Evolutionary conservation across 768 basidiomycete species (phyloP), one percentile per base, ranked within the genome.

Genomic region (Leucosporidium yakuticum): DNA sequence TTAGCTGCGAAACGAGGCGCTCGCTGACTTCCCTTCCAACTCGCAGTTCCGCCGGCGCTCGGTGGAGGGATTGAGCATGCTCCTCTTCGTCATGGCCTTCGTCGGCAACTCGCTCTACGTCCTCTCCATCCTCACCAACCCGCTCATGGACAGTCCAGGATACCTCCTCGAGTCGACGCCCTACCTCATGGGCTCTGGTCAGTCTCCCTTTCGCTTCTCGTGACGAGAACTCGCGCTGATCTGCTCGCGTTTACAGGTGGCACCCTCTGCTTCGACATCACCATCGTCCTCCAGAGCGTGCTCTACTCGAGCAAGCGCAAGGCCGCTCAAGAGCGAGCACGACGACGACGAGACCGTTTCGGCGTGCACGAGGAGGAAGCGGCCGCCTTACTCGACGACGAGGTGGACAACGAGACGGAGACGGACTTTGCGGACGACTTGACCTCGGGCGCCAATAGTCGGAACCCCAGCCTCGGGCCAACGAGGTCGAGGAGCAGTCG

Each of bases 81-180:
- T 87, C 76, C 83, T 99, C 27, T 99, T 99, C 78, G 77, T 94
- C 44, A 91, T 88, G 77, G 96, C 96, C 11, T 98, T 98, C 78
- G 79, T 89, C 32, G 96, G 96, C 65, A 99, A 99, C 78, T 79
- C 85, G 15, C 92, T 95, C 77, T 98, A 99, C 78, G 95, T 76
- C 49, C 62, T 66, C 21, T 67, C 65, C 20, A 71, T 75, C 54
- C 61, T 96, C n/a, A 82, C 85, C 12, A 90, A 90, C 50, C 88
- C 91, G 7, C 80, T 83, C 62, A 80, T 85, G 51, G 31, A 47
- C 27, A 48, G 49, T 19, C 49, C 69, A 17, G 67, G 62, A n/a
- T 74, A 69, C 71, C 61, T 76, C 1, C 60, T 72, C 66, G 75
- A 76, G 27, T 60, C 64, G 12, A 44, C 62, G 3, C 76, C 76